Base-by-base conservation (phyloP, 2,329 filamentous ascomycete genomes). In the Phyllosticta citrichinensis region DNA sequence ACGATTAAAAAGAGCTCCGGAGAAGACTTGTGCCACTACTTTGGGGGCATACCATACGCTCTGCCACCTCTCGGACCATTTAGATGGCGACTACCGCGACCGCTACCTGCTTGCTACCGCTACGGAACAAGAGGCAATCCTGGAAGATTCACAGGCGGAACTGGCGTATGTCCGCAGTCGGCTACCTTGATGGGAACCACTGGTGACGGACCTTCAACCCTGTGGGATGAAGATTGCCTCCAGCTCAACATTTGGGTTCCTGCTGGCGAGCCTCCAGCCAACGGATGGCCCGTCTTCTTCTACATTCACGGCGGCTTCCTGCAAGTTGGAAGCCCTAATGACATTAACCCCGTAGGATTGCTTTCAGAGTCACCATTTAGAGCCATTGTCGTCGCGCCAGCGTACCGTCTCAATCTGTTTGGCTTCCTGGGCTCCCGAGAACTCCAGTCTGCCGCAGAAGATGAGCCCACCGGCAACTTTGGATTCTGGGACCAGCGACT, bases 251-350 rank as follows among this genome's bases (percentile, higher is more conserved):
- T 85, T 5, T 84, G 80, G 76, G 73, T 82, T 50, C 82, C 82
- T 2, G 65, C 69, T 20, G 80, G 77, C 5, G 67, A 74, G n/a
- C 64, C 71, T 19, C 79, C 78, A 5, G 67, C 69, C 35, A 71
- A 66, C 64, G 73, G 82, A 17, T 84, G 81, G 81, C 82, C 82
- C 4, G 81, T 84, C 0, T 74, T 82, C 57, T 79, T 84, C 65
- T 84, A 77, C 68, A 81, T 84, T 55, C 82, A 82, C 64, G 80
- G 80, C 33, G 82, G 82, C 2, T 85, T 82, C 66, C 73, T 85
- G 22, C 82, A 85, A 69, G 80, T 79, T 62, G 82, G 82, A 20
- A 73, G 69, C 10, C 75, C 82, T 0, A 83, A 83, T 63, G 72
- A 74, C 24, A 70, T 74, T 25, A 75, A 78, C 55, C 68, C 77